Evolutionary conservation across 352 stramenopile species (phyloP).

Genomic region (Phytophthora colocasiae): DNA sequence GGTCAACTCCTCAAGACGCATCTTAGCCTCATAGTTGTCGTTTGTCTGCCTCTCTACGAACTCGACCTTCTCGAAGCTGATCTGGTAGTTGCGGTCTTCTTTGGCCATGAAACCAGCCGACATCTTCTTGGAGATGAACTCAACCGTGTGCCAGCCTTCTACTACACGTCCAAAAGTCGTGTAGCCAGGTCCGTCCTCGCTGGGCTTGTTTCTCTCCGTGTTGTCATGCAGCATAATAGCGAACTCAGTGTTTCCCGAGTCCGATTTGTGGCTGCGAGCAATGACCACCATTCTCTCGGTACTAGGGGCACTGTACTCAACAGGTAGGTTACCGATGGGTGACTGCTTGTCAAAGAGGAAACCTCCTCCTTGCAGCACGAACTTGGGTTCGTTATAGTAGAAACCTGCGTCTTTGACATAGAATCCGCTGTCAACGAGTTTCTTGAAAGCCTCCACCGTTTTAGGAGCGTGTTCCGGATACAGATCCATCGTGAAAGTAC

Average conservation of each 20-base stretch:
- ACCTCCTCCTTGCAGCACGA: slow-evolving; percentile 78
- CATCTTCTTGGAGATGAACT: slow-evolving; percentile 83
- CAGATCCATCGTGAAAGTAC: slow-evolving; percentile 80
- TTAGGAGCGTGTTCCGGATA: slow-evolving; percentile 80
- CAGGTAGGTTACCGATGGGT: slow-evolving; percentile 68
- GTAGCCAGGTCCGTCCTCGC: slow-evolving; percentile 70
- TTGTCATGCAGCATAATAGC: slow-evolving; percentile 90
- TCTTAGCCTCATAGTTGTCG: slow-evolving; percentile 58
- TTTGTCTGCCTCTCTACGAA: slow-evolving; percentile 71
- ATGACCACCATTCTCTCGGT: slow-evolving; percentile 86
- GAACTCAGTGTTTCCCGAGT: slow-evolving; percentile 85
- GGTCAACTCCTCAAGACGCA: slow-evolving; percentile 75
- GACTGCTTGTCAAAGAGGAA: slow-evolving; percentile 79
- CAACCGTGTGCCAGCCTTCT: slow-evolving; percentile 78
- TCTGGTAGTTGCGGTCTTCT: slow-evolving; percentile 68
- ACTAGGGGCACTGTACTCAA: slow-evolving; percentile 86
- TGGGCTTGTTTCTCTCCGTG: slow-evolving; percentile 68
- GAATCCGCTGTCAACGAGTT: slow-evolving; percentile 69
- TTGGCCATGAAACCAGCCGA: slow-evolving; percentile 67
- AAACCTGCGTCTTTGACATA: slow-evolving; percentile 82
- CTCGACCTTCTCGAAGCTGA: slow-evolving; percentile 76
- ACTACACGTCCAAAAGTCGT: slow-evolving; percentile 84
- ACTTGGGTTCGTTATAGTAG: slow-evolving; percentile 88
- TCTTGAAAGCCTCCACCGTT: slow-evolving; percentile 76
- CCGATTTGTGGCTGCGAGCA: slow-evolving; percentile 67